These are phyloP conservation scores for Brachypodium distachyon DNA, from an alignment of 202 grass and related monocot genomes.

Conservation along the genomic window DNA sequence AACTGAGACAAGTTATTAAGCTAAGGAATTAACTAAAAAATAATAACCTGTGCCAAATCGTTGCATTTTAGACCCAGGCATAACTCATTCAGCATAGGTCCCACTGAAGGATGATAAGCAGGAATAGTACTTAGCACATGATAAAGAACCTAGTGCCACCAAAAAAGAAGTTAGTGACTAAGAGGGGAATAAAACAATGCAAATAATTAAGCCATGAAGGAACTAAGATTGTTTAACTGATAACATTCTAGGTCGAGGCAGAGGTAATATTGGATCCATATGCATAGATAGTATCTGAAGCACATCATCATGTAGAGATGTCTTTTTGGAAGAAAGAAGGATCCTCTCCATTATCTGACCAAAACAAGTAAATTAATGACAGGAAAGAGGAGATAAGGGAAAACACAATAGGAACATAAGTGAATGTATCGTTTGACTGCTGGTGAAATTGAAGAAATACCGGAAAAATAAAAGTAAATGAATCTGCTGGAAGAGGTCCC, in stretches of 20 bases:
- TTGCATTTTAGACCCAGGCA: conserved; percentile 80
- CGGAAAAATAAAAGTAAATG: conserved; percentile 94
- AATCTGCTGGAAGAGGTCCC: conserved; percentile 90
- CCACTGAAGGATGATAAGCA: conserved; percentile 68
- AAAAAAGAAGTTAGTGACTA: conserved; percentile 20
- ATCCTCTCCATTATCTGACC: conserved; percentile 76
- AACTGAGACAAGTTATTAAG: conserved; percentile 6
- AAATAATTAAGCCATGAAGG: conserved; percentile 19
- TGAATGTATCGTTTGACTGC: background rate
- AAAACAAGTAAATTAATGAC: background rate
- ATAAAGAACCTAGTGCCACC: conserved; percentile 72
- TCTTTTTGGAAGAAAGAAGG: conserved; percentile 79
- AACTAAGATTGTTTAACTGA: conserved; percentile 61
- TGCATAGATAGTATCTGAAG: conserved; percentile 86
- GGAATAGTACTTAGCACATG: conserved; percentile 78
- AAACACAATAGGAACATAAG: background rate
- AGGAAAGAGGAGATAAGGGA: background rate
- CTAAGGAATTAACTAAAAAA: conserved; percentile 20
- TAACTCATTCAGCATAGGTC: conserved; percentile 92
- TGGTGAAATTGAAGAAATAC: conserved; percentile 35
- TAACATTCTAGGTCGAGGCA: conserved; percentile 91
- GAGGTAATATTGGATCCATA: conserved; percentile 94
- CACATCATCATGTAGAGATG: conserved; percentile 84
- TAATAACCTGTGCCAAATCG: conserved; percentile 68
- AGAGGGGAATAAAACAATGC: conserved; percentile 7